These are phyloP conservation scores for Calonectria hawksworthii DNA, from an alignment of 2,329 filamentous ascomycete genomes.

Conservation along the genomic window DNA sequence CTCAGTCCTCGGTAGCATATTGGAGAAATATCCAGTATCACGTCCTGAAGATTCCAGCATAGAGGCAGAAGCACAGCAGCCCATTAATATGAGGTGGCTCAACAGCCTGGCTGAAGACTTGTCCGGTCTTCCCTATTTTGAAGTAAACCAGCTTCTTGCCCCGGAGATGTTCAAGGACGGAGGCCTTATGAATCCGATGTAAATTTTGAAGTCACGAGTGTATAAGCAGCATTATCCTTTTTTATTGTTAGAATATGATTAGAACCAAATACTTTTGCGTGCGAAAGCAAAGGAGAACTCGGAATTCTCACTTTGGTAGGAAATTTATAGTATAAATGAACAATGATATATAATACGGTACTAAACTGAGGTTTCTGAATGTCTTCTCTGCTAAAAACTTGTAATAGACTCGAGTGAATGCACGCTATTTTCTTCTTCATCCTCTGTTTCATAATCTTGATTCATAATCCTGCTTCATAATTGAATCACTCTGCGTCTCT, in stretches of 20 bases:
- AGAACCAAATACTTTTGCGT: no score
- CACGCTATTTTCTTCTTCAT: background rate
- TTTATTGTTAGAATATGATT: background rate
- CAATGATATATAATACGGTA: no score
- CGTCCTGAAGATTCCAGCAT: constrained; percentile 17
- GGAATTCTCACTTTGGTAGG: no score
- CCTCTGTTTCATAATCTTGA: background rate
- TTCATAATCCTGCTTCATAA: background rate
- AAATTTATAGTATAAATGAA: no score
- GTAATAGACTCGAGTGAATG: no score
- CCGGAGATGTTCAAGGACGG: constrained; percentile 23
- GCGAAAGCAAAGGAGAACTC: no score
- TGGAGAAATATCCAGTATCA: constrained; percentile 51
- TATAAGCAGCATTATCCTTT: background rate
- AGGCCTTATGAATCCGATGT: background rate
- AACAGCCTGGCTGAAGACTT: constrained; percentile 60
- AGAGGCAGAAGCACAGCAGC: constrained; percentile 24
- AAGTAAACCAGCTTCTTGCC: constrained; percentile 57
- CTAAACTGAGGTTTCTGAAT: no score
- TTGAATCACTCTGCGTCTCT: no score
- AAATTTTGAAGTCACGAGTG: background rate
- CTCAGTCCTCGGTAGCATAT: constrained; percentile 53
- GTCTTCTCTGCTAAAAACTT: no score
- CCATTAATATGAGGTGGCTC: constrained; percentile 51
- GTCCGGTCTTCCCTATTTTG: constrained; percentile 58